Base-by-base conservation (phyloP, 208 protist species). In the Trypanosoma mega region DNA sequence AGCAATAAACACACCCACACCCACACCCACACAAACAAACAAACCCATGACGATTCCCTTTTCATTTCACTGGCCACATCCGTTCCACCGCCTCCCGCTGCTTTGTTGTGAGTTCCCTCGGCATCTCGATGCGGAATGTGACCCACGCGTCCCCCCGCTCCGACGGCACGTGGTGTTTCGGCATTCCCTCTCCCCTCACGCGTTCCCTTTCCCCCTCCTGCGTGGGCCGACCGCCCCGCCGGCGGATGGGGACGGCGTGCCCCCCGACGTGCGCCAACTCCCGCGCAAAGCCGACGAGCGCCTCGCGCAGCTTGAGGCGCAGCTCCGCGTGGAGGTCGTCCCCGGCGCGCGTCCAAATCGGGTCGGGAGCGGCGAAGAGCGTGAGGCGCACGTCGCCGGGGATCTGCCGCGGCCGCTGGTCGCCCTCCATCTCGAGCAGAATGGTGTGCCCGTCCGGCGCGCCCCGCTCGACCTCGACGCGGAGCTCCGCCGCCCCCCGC, bases 101-200 rank as follows among this genome's bases (percentile, higher is more conserved):
- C 24, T 63, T 58, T 6, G 16, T 23, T 26, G 69, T 68, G 0
- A 86, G 54, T n/a, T 31, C 20, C 9, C 2, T 49, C 20, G 89
- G 89, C 48, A 96, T 68, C 29, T 59, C 47, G 9, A 93, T 73
- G 20, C 69, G 56, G 59, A 88, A 91, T 14, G 72, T 68, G 26
- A 96, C 76, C 41, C 60, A 61, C 4, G 95, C 67, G 39, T 92
- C 67, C 12, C 91, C 91, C 7, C 72, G 64, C 56, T 91, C 75
- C 1, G 81, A 90, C 2, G 81, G 68, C 11, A 86, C 76, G 27
- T 85, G 57, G 51, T 92, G 82, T 16, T 71, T 47, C 7, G 91
- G 91, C 87, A 96, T 95, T 44, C 91, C 91, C 57, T 95, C 86
- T 3, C 82, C 85, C 3, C 21, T 29, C 11, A 91, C 39, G 4